Evolutionary conservation across 148 eudicot species (phyloP), one percentile per base, ranked within the genome.

Genomic region (Cornus kousa): DNA sequence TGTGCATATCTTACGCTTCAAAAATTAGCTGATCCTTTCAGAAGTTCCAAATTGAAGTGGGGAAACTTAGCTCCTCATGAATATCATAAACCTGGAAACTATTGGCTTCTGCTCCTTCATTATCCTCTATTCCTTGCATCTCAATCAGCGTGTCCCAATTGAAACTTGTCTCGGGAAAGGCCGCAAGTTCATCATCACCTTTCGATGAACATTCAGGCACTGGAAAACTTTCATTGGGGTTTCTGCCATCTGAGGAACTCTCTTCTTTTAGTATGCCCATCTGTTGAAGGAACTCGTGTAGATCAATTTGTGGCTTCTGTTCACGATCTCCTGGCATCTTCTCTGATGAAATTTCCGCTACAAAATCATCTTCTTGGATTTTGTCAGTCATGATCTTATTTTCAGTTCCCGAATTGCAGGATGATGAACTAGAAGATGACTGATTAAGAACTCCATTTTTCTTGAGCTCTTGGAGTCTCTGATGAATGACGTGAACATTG

Each of bases 251-350:
- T 16, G 80, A 9, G 6, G 60, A 66, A 31, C 80, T 82, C 4
- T 80, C 90, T 39, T 85, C 82, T 73, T 90, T 88, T 48, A 95
- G 62, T 20, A 95, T 87, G 5, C 97, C 98, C 39, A 95, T 71
- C 67, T 95, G 94, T 74, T 95, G 90, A 17, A 95, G 87, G 73
- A 95, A 95, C 82, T 95, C 98, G 43, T 86, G 86, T 73, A 95
- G 87, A 78, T 95, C 98, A 79, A 93, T 85, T 80, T 95, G 98
- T 70, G 98, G 98, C 84, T 89, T 93, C 89, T 87, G 85, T 12
- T 16, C 74, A 1, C 16, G 23, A 19, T 68, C 66, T 68, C 62
- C 43, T 24, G 53, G 43, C 59, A 62, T 73, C 24, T 69, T 33
- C 50, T 68, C 70, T 66, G 78, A 24, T 14, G 80, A 57, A 23